phyloP scores from a whole-genome alignment of 306 rosid species.

The Citrullus amarus region DNA sequence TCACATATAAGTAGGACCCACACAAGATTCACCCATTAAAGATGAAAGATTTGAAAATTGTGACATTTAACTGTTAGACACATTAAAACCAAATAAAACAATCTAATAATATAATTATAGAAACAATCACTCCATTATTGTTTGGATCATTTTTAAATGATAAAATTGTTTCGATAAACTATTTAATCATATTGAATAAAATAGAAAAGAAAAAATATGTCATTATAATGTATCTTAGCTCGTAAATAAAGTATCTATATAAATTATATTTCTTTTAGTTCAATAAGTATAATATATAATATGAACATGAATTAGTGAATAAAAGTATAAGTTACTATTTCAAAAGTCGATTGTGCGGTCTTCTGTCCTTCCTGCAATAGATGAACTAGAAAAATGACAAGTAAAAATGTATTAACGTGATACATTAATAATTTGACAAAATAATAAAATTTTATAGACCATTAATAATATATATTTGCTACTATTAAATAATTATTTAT shows the following conservation, averaged over 20 bases:
- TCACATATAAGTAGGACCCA: neutral
- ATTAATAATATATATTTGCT: too few species aligned
- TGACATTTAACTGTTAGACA: neutral
- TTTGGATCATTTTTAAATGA: neutral
- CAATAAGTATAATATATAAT: too few species aligned
- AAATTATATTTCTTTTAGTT: neutral
- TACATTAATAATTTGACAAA: too few species aligned
- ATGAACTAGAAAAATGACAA: too few species aligned
- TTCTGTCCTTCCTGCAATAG: too few species aligned
- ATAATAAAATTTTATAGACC: too few species aligned
- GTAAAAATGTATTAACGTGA: too few species aligned
- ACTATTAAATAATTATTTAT: too few species aligned
- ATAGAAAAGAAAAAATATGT: neutral
- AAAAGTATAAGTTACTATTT: too few species aligned
- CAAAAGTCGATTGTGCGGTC: too few species aligned
- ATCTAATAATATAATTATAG: neutral
- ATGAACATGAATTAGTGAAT: too few species aligned
- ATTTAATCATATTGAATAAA: neutral
- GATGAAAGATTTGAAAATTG: slow-evolving; percentile 4
- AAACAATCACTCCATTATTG: neutral
- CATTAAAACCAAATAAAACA: neutral
- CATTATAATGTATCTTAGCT: neutral
- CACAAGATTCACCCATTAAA: slow-evolving; percentile 1
- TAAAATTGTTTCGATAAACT: neutral
- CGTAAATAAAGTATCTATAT: neutral